Conservation (phyloP, 169 alveolate species). For the Plasmodium blacklocki region DNA sequence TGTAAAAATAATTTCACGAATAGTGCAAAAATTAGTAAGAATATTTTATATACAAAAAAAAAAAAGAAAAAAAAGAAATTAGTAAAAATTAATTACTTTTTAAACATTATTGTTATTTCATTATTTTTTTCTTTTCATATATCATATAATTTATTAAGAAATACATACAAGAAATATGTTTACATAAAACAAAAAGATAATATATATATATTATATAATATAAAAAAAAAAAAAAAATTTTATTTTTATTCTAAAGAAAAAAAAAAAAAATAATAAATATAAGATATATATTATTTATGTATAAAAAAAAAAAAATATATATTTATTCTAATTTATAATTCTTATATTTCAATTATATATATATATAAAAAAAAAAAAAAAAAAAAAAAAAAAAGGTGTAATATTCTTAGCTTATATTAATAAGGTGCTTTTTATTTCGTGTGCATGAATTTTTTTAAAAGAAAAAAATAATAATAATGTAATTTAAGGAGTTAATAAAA, state of each 20-base stretch:
- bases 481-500: constrained; percentile 3
- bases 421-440: constrained; percentile 37
- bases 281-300: neutral
- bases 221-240: neutral
- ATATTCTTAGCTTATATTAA: constrained; percentile 2
- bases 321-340: neutral
- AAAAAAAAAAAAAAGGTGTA: constrained; percentile 9
- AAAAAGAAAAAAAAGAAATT: constrained; percentile 6
- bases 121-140: constrained; percentile 1
- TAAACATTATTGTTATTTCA: neutral
- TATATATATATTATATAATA: constrained; percentile 9
- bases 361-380: too few species aligned
- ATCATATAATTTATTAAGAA: neutral
- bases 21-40: constrained; percentile 26
- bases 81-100: neutral
- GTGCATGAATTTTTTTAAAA: constrained; percentile 33
- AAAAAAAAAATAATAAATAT: neutral
- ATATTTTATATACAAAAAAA: constrained; percentile 4
- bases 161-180: constrained; percentile 9
- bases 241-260: too few species aligned
- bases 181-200: constrained; percentile 3
- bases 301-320: neutral
- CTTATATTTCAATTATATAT: neutral
- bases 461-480: constrained; percentile 12
- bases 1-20: too few species aligned